phyloP scores from a whole-genome alignment of 371 early-diverging fungal genomes.

The Smittium culicis region DNA sequence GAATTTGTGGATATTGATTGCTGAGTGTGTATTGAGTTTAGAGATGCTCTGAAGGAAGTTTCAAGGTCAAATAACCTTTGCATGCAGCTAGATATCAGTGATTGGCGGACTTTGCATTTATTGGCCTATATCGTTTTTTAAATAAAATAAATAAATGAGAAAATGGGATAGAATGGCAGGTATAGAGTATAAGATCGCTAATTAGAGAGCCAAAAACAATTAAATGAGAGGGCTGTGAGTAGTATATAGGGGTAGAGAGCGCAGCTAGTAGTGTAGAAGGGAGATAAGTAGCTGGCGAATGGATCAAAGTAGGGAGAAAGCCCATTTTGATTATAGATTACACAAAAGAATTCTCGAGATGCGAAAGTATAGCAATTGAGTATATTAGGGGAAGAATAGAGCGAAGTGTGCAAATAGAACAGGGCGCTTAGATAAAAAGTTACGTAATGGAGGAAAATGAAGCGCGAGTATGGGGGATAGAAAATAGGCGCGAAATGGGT shows the following conservation, averaged over 20 bases:
- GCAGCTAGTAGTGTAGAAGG: too few relatives aligned
- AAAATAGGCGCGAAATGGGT: not conserved
- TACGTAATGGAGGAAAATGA: not conserved
- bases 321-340: too few relatives aligned
- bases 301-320: too few relatives aligned
- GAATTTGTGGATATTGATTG: not conserved
- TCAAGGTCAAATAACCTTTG: not conserved
- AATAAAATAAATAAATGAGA: not conserved
- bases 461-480: not conserved
- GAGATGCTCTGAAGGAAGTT: not conserved
- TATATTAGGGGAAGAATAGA: too few relatives aligned
- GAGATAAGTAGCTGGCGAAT: too few relatives aligned
- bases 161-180: not conserved
- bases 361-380: too few relatives aligned
- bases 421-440: too few relatives aligned
- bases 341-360: too few relatives aligned
- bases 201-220: not conserved
- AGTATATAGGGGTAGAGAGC: too few relatives aligned
- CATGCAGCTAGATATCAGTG: conserved; percentile 7
- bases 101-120: conserved; percentile 6
- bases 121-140: not conserved
- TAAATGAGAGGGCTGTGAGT: not conserved
- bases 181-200: not conserved
- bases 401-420: too few relatives aligned
- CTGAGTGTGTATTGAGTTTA: not conserved